Conservation (phyloP, 768 basidiomycete genomes). For the Suillus sp. region DNA sequence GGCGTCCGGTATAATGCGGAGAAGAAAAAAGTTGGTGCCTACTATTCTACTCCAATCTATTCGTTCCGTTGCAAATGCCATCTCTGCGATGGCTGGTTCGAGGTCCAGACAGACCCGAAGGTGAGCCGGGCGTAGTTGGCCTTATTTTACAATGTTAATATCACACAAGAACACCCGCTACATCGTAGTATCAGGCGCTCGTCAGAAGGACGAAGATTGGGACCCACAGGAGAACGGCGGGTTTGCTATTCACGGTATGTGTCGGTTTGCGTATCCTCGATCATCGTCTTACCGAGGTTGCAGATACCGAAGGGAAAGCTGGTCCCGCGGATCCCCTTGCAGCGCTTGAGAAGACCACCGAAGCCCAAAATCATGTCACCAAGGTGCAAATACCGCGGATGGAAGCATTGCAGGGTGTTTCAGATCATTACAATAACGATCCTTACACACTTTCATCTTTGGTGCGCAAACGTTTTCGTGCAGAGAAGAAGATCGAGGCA, state of each 20-base stretch:
- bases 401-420: conserved; percentile 73
- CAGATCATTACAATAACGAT: conserved; percentile 80
- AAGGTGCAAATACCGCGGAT: conserved; percentile 80
- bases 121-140: conserved; percentile 39
- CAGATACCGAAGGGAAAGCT: conserved; percentile 70
- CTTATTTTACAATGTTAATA: background rate
- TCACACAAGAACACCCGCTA: conserved; percentile 87
- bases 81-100: conserved; percentile 95
- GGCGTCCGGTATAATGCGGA: conserved; percentile 99
- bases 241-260: conserved; percentile 80
- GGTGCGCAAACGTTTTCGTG: conserved; percentile 80
- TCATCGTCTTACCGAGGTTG: conserved; percentile 10
- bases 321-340: conserved; percentile 81
- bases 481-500: conserved; percentile 80
- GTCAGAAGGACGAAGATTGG: conserved; percentile 96
- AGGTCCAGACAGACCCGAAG: conserved; percentile 97
- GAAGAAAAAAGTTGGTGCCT: conserved; percentile 95
- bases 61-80: conserved; percentile 98
- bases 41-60: conserved; percentile 93
- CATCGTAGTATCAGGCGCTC: conserved; percentile 89
- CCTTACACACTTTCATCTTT: conserved; percentile 80
- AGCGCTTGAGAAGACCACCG: conserved; percentile 86
- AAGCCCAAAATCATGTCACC: conserved; percentile 68
- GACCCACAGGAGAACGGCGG: conserved; percentile 95
- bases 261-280: background rate